A percentile compares a stretch with the other conserved stretches of the same genome.
phyloP scores from a whole-genome alignment of 1,284 basidiomycete genomes.

The Phlebopus sp. region DNA sequence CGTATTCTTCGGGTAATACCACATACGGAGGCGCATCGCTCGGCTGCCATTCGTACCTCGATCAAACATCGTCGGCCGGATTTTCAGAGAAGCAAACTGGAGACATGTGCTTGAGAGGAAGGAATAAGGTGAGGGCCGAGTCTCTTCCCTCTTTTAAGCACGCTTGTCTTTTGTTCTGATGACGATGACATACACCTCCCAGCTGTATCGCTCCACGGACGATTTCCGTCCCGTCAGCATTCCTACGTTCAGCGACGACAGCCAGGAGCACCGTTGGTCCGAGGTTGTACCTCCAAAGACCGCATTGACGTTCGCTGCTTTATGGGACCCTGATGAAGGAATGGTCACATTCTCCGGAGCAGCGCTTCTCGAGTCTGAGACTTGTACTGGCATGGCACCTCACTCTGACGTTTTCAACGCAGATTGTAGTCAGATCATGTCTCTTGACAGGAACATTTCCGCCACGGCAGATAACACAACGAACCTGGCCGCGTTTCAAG shows the following conservation, averaged over 20 bases:
- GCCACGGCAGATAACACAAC: conserved; percentile 29
- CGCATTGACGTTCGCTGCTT: conserved; percentile 54
- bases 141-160: background rate
- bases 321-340: conserved; percentile 56
- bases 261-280: conserved; percentile 45
- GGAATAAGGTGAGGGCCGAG: conserved; percentile 19
- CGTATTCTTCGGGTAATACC: background rate
- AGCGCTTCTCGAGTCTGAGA: conserved; percentile 39
- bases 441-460: conserved; percentile 31
- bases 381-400: conserved; percentile 21
- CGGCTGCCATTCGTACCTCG: background rate
- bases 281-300: conserved; percentile 52
- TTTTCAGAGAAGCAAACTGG: no score
- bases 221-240: conserved; percentile 7
- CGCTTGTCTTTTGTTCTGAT: background rate
- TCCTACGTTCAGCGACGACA: conserved; percentile 6
- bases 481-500: conserved; percentile 26
- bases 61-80: no score
- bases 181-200: background rate
- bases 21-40: background rate
- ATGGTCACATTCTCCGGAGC: conserved; percentile 55
- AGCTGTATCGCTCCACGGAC: conserved; percentile 29
- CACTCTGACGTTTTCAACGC: conserved; percentile 32
- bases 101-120: conserved; percentile 16
- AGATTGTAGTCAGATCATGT: conserved; percentile 37